phyloP scores from a whole-genome alignment of 2,329 filamentous ascomycete genomes.

The Cylindrodendrum hubeiense region DNA sequence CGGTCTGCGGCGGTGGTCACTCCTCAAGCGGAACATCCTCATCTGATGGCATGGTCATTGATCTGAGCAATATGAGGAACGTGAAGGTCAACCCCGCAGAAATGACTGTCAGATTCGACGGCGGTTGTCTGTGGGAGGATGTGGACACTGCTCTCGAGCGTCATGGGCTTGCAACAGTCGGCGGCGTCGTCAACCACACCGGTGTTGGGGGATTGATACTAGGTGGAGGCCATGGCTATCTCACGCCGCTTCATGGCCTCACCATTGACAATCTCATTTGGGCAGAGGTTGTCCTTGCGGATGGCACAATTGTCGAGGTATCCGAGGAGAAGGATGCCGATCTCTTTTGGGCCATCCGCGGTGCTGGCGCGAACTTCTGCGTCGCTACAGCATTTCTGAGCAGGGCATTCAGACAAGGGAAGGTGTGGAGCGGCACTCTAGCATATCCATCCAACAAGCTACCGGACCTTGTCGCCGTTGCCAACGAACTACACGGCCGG shows the following conservation, averaged over 20 bases:
- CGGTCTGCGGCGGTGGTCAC: constrained; percentile 67
- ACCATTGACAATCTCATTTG: constrained; percentile 57
- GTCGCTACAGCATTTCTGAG: constrained; percentile 54
- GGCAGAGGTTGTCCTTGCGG: constrained; percentile 53
- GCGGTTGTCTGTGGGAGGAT: constrained; percentile 65
- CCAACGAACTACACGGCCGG: constrained; percentile 37
- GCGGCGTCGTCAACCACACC: constrained; percentile 72
- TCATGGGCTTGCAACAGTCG: constrained; percentile 67
- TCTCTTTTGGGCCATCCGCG: constrained; percentile 63
- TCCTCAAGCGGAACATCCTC: constrained; percentile 64
- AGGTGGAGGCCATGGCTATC: constrained; percentile 70
- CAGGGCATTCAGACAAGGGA: constrained; percentile 43
- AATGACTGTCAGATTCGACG: constrained; percentile 60
- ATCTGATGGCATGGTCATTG: constrained; percentile 65
- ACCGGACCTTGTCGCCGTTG: constrained; percentile 36
- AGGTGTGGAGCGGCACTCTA: constrained; percentile 48
- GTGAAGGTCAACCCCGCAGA: constrained; percentile 60
- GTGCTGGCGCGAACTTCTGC: constrained; percentile 60
- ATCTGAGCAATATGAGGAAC: constrained; percentile 62
- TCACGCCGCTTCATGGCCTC: constrained; percentile 67
- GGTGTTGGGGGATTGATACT: constrained; percentile 70
- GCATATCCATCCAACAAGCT: constrained; percentile 42
- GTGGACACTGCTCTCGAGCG: constrained; percentile 63
- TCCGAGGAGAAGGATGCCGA: constrained; percentile 56
- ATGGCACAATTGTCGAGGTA: constrained; percentile 50